Percentiles rank a stretch among this genome's conserved stretches.
Evolutionary conservation across 108 stramenopile genomes (phyloP).

Genomic region (Mediolabrus comicus): DNA sequence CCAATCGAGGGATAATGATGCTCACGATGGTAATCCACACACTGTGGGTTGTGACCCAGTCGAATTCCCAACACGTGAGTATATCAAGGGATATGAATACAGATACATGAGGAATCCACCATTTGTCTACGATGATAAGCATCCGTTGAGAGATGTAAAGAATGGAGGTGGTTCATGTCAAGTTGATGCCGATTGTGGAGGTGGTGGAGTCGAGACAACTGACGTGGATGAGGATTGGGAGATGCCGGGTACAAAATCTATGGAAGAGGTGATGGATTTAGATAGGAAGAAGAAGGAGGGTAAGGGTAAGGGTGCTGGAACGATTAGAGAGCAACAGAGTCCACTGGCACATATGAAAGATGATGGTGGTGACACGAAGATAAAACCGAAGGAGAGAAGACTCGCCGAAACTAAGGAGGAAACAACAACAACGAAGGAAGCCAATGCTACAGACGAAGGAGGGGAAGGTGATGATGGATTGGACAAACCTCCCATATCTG

Average conservation of each 20-base stretch:
- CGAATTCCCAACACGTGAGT: constrained; percentile 83
- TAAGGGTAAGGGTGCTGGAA: background rate
- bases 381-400: background rate
- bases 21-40: constrained; percentile 70
- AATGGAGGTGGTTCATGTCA: constrained; percentile 80
- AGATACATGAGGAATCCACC: constrained; percentile 78
- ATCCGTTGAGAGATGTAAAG: constrained; percentile 63
- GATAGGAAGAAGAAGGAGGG: constrained; percentile 1
- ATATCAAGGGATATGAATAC: constrained; percentile 86
- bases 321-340: constrained; percentile 10
- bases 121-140: constrained; percentile 74
- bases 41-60: constrained; percentile 87
- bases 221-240: constrained; percentile 22
- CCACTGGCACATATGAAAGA: constrained; percentile 7
- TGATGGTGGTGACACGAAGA: background rate
- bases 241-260: background rate
- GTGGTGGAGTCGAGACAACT: constrained; percentile 30
- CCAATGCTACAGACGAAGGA: background rate
- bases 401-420: constrained; percentile 4
- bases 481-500: constrained; percentile 22
- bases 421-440: background rate
- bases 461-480: constrained; percentile 1
- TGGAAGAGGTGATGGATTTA: constrained; percentile 41
- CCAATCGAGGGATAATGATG: constrained; percentile 71
- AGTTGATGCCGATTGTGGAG: constrained; percentile 78